Percentiles rank a stretch among this genome's conserved stretches.
Evolutionary conservation across 2,329 filamentous ascomycete genomes (phyloP).

Genomic region (Colletotrichum endophyticum): DNA sequence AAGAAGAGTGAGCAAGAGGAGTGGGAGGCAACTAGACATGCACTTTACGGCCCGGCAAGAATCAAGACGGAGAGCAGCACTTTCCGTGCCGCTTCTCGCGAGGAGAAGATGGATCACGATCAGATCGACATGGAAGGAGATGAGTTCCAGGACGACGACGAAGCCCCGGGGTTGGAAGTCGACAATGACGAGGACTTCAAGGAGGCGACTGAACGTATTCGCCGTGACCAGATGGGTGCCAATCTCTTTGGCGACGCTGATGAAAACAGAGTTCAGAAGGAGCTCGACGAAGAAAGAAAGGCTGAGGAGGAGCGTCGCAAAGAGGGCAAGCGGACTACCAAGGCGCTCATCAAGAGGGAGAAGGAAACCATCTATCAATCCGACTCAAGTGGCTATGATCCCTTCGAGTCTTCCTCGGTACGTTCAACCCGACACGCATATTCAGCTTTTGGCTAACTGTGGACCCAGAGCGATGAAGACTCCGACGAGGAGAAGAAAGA

Average conservation of each 20-base stretch:
- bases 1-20: conserved; percentile 61
- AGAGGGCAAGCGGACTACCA: conserved; percentile 78
- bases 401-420: conserved; percentile 40
- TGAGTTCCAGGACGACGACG: conserved; percentile 89
- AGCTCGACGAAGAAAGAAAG: conserved; percentile 72
- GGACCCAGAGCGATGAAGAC: conserved; percentile 54
- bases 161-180: conserved; percentile 74
- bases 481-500: conserved; percentile 39
- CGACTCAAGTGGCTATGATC: conserved; percentile 57
- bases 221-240: conserved; percentile 82
- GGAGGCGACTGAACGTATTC: conserved; percentile 73
- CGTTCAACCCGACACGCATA: conserved; percentile 3
- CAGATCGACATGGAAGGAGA: conserved; percentile 72
- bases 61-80: conserved; percentile 74
- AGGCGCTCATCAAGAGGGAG: conserved; percentile 83
- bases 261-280: conserved; percentile 75
- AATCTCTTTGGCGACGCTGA: conserved; percentile 78
- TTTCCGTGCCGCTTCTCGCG: conserved; percentile 64
- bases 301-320: conserved; percentile 73
- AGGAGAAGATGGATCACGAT: conserved; percentile 72
- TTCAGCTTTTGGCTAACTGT: conserved; percentile 21
- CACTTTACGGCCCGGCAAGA: conserved; percentile 57
- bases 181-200: conserved; percentile 85
- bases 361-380: conserved; percentile 86
- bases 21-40: conserved; percentile 62